These are phyloP conservation scores for Exophiala oligosperma DNA, from an alignment of 2,329 filamentous ascomycete genomes.

Conservation along the genomic window DNA sequence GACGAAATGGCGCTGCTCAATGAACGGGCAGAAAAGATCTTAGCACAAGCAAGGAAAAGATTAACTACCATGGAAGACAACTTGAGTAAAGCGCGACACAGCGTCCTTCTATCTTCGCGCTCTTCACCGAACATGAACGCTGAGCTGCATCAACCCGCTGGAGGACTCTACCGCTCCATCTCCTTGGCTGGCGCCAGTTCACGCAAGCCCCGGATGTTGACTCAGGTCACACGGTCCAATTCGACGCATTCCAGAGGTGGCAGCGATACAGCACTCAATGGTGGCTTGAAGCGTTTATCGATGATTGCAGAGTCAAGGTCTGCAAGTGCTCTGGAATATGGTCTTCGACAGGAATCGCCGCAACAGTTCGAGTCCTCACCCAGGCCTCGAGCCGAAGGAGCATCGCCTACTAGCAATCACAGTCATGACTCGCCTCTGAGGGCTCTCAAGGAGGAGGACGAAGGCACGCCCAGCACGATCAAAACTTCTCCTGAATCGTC, in stretches of 20 bases:
- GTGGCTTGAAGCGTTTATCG: constrained; percentile 23
- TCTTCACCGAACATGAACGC: constrained; percentile 47
- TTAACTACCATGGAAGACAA: constrained; percentile 94
- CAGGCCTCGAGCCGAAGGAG: constrained; percentile 1
- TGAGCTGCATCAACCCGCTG: constrained; percentile 41
- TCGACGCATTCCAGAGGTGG: constrained; percentile 40
- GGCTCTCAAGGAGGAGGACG: constrained; percentile 25
- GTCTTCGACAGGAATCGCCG: constrained; percentile 24
- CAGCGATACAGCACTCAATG: constrained; percentile 42
- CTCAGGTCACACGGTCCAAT: constrained; percentile 33
- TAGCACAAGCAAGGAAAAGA: constrained; percentile 87
- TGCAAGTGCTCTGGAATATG: constrained; percentile 30
- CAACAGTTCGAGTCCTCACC: constrained; percentile 14
- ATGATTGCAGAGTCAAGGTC: constrained; percentile 26
- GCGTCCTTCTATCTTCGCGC: constrained; percentile 56
- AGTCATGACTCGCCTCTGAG: constrained; percentile 28
- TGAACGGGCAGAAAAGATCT: constrained; percentile 81
- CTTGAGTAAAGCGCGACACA: constrained; percentile 72
- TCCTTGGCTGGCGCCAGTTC: constrained; percentile 31
- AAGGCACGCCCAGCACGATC: constrained; percentile 22
- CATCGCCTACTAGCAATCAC: constrained; percentile 22
- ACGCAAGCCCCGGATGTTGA: constrained; percentile 20
- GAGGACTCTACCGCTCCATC: constrained; percentile 44
- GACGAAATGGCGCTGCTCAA: constrained; percentile 75
- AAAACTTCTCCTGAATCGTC: constrained; percentile 27